Percentiles rank a stretch among this genome's conserved stretches.
Evolutionary conservation across 2,329 filamentous ascomycete species (phyloP).

Genomic region (Blastomyces gilchristii): DNA sequence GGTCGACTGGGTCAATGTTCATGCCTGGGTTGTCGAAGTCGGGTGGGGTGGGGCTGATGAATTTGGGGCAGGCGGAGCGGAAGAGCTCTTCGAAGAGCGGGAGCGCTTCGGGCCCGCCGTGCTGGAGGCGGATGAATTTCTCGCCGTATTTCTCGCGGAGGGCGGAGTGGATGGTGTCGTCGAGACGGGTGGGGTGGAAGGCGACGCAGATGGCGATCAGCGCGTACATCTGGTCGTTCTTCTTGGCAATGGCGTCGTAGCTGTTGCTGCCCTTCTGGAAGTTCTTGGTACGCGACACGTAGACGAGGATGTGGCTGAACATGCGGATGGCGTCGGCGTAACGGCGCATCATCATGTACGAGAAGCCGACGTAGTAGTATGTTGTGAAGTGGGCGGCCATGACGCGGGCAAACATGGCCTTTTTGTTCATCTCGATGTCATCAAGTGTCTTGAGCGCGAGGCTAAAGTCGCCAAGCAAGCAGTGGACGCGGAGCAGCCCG

Average conservation of each 20-base stretch:
- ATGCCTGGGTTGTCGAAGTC: slow-evolving; percentile 95
- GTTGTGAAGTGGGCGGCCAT: slow-evolving; percentile 99
- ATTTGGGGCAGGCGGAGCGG: slow-evolving; percentile 95
- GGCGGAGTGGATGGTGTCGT: slow-evolving; percentile 97
- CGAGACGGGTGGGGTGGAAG: slow-evolving; percentile 91
- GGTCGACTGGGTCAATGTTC: slow-evolving; percentile 94
- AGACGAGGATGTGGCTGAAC: slow-evolving; percentile 99
- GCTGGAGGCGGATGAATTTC: slow-evolving; percentile 92
- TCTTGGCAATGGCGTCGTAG: slow-evolving; percentile 98
- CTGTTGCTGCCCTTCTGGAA: slow-evolving; percentile 90
- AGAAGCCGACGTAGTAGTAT: slow-evolving; percentile 99
- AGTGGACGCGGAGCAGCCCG: slow-evolving; percentile 89
- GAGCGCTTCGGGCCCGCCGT: slow-evolving; percentile 86
- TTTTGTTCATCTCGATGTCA: slow-evolving; percentile 99
- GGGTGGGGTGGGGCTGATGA: slow-evolving; percentile 93
- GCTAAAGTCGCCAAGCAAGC: slow-evolving; percentile 92
- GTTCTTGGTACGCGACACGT: slow-evolving; percentile 98
- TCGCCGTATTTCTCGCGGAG: slow-evolving; percentile 98
- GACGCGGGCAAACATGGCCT: slow-evolving; percentile 98
- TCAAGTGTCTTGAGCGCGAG: slow-evolving; percentile 97
- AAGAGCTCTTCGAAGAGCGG: slow-evolving; percentile 98
- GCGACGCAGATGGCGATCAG: slow-evolving; percentile 97
- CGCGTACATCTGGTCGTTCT: slow-evolving; percentile 99
- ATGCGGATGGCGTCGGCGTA: slow-evolving; percentile 99
- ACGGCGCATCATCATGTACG: slow-evolving; percentile 99